Conservation (phyloP, 2,329 filamentous ascomycete genomes). For the Apiospora arundinis region DNA sequence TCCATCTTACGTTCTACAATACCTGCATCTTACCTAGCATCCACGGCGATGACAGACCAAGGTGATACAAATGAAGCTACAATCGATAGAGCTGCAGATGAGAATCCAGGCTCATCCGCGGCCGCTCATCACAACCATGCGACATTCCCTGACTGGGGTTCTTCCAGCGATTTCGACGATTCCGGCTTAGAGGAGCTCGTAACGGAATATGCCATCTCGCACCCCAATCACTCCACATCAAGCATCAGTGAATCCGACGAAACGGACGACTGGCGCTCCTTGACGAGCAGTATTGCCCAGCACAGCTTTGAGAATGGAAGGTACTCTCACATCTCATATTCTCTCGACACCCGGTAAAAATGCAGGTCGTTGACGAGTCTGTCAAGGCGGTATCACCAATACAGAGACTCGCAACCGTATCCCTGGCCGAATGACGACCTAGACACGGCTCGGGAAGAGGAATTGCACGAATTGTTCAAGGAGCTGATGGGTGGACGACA, state of each 20-base stretch:
- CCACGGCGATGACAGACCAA: conserved; percentile 1
- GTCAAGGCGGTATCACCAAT: conserved; percentile 7
- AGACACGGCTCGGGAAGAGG: conserved; percentile 55
- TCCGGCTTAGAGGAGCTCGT: conserved; percentile 6
- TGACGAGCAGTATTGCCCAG: conserved; percentile 23
- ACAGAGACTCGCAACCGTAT: conserved; percentile 41
- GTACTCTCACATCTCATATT: conserved; percentile 16
- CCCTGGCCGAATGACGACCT: conserved; percentile 59
- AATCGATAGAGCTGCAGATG: neutral
- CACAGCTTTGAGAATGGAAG: conserved; percentile 26
- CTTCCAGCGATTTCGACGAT: neutral
- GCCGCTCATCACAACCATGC: neutral
- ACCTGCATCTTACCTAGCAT: neutral
- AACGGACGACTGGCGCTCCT: conserved; percentile 24
- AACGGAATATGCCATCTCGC: neutral
- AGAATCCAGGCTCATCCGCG: neutral
- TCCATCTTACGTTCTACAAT: conserved; percentile 4
- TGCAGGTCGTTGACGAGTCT: conserved; percentile 16
- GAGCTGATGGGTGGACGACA: conserved; percentile 52
- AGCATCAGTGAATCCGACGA: conserved; percentile 16
- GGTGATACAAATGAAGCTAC: neutral
- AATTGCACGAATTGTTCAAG: conserved; percentile 56
- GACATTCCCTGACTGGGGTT: neutral
- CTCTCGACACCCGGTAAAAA: conserved; percentile 9
- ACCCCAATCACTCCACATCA: neutral